phyloP scores from a whole-genome alignment of 371 early-diverging fungal species.

The Mucor sp. region DNA sequence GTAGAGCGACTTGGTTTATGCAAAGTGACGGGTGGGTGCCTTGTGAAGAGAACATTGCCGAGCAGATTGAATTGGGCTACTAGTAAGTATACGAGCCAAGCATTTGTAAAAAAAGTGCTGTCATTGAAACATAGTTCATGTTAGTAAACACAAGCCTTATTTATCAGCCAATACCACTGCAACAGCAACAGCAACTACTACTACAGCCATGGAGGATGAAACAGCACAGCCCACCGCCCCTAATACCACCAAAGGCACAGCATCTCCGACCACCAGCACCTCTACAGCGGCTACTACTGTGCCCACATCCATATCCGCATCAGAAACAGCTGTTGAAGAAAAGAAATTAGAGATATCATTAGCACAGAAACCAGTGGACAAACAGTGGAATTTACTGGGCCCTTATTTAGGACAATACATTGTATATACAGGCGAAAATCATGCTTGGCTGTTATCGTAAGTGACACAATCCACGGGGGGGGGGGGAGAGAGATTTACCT shows the following conservation, averaged over 20 bases:
- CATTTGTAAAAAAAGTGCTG: not conserved
- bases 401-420: constrained; percentile 79
- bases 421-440: constrained; percentile 60
- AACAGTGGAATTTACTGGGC: constrained; percentile 75
- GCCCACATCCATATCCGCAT: not conserved
- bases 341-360: constrained; percentile 35
- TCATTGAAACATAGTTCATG: not conserved
- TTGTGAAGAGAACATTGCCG: constrained; percentile 77
- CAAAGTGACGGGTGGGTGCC: constrained; percentile 71
- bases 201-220: constrained; percentile 1
- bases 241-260: not conserved
- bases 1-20: constrained; percentile 84
- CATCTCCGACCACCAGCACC: not conserved
- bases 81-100: constrained; percentile 39
- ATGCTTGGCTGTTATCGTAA: constrained; percentile 72
- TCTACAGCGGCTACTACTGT: not conserved
- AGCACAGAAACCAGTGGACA: constrained; percentile 40
- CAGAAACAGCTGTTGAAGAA: constrained; percentile 33
- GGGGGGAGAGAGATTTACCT: too few species aligned
- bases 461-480: constrained; percentile 7
- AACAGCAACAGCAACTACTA: constrained; percentile 4
- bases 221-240: not conserved
- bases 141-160: constrained; percentile 67
- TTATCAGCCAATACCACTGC: constrained; percentile 3
- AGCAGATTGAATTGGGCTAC: constrained; percentile 84